These are phyloP conservation scores for Diaporthe capsici DNA, from an alignment of 2,329 filamentous ascomycete genomes.

Conservation along the genomic window DNA sequence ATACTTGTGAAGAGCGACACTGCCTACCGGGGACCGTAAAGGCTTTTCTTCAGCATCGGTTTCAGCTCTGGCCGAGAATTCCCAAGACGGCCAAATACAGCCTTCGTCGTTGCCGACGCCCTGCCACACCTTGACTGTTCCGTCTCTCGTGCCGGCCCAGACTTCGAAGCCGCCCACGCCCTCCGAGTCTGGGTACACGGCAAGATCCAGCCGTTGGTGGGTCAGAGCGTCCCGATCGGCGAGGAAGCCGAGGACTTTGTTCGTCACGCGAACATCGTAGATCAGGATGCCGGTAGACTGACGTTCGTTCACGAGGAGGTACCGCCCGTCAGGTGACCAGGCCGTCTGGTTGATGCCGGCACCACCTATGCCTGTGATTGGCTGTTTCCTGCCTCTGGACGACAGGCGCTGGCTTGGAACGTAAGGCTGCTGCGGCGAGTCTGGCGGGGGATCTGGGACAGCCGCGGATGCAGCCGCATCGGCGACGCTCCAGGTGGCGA, in stretches of 20 bases:
- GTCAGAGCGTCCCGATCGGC: conserved; percentile 63
- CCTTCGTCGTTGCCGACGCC: conserved; percentile 65
- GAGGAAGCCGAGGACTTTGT: conserved; percentile 68
- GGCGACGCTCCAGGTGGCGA: conserved; percentile 72
- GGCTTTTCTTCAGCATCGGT: conserved; percentile 45
- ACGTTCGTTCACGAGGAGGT: conserved; percentile 74
- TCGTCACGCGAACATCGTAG: conserved; percentile 74
- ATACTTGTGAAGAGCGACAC: conserved; percentile 64
- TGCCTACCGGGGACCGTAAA: conserved; percentile 60
- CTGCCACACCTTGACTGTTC: conserved; percentile 71
- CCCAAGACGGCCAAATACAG: conserved; percentile 60
- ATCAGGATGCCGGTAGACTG: conserved; percentile 68
- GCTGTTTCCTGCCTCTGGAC: not conserved
- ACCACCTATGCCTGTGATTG: conserved; percentile 61
- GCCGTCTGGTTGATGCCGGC: conserved; percentile 73
- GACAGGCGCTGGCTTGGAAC: not conserved
- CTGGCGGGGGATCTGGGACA: not conserved
- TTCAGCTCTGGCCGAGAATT: conserved; percentile 56
- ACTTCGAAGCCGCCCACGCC: conserved; percentile 66
- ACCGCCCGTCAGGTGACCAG: conserved; percentile 75
- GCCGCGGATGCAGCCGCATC: conserved; percentile 61
- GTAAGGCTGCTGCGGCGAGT: not conserved
- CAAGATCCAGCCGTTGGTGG: conserved; percentile 70
- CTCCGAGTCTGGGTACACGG: conserved; percentile 63
- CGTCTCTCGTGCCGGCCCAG: conserved; percentile 71